Evolutionary conservation across 768 basidiomycete species (phyloP).

Genomic region (Trametes sanguinea): DNA sequence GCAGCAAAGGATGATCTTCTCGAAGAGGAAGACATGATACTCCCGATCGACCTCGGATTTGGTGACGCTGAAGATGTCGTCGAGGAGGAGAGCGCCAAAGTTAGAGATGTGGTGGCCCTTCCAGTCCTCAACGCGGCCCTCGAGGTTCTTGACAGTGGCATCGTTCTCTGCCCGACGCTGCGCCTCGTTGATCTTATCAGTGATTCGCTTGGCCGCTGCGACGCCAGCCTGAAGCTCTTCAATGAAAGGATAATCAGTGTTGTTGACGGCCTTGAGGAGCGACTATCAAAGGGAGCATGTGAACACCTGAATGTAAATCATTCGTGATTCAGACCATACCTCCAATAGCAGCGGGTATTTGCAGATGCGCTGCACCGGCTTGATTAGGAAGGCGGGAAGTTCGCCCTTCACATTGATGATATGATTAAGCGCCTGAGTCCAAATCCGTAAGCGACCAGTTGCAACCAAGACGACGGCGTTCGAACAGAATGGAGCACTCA

Average conservation of each 20-base stretch:
- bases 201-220: constrained; percentile 87
- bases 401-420: constrained; percentile 91
- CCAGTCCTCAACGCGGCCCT: constrained; percentile 93
- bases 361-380: constrained; percentile 97
- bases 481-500: constrained; percentile 40
- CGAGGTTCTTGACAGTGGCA: constrained; percentile 85
- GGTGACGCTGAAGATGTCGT: constrained; percentile 94
- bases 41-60: constrained; percentile 97
- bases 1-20: constrained; percentile 98
- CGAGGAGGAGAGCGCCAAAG: constrained; percentile 91
- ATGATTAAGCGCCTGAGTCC: constrained; percentile 69
- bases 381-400: constrained; percentile 94
- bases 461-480: constrained; percentile 18
- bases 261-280: constrained; percentile 69
- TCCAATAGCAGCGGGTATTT: constrained; percentile 96
- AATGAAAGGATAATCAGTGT: constrained; percentile 64
- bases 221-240: constrained; percentile 85
- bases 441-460: constrained; percentile 10
- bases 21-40: constrained; percentile 98
- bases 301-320: constrained; percentile 1
- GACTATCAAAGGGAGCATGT: constrained; percentile 46
- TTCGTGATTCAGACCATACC: constrained; percentile 47
- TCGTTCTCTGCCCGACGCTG: constrained; percentile 90
- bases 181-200: constrained; percentile 95
- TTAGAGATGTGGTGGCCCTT: constrained; percentile 95